Conservation (phyloP, 2,329 filamentous ascomycete genomes). For the Arthrobotrys conoides region DNA sequence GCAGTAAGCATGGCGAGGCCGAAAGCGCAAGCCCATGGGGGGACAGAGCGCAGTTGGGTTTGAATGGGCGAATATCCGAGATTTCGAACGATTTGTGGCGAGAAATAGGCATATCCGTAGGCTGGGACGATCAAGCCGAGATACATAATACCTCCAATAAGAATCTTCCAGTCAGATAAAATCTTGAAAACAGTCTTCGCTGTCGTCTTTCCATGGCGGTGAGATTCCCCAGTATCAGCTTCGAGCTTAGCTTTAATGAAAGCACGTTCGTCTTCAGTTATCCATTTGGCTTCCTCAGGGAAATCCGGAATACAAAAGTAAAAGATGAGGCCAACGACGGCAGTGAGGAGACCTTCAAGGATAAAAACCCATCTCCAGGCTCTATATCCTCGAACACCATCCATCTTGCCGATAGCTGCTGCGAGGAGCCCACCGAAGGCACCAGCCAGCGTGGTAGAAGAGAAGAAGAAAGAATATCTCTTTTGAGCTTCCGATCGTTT, state of each 20-base stretch:
- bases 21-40: constrained; percentile 80
- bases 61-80: constrained; percentile 74
- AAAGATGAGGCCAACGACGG: constrained; percentile 74
- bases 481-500: constrained; percentile 88
- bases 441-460: constrained; percentile 81
- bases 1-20: constrained; percentile 83
- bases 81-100: constrained; percentile 78
- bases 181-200: constrained; percentile 75
- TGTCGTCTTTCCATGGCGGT: constrained; percentile 75
- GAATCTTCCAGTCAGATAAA: constrained; percentile 76
- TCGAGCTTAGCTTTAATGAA: constrained; percentile 78
- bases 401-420: constrained; percentile 90
- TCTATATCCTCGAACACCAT: constrained; percentile 76
- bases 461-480: constrained; percentile 94
- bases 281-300: constrained; percentile 81
- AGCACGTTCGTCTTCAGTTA: constrained; percentile 77
- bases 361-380: constrained; percentile 91
- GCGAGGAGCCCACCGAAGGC: constrained; percentile 90
- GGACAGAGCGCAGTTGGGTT: constrained; percentile 71
- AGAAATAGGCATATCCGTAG: constrained; percentile 84
- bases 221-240: constrained; percentile 78
- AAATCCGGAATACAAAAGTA: constrained; percentile 81
- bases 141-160: constrained; percentile 84
- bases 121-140: constrained; percentile 83
- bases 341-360: constrained; percentile 78